These are phyloP conservation scores for Fusarium nematophilum DNA, from an alignment of 2,329 filamentous ascomycete species.

Conservation along the genomic window DNA sequence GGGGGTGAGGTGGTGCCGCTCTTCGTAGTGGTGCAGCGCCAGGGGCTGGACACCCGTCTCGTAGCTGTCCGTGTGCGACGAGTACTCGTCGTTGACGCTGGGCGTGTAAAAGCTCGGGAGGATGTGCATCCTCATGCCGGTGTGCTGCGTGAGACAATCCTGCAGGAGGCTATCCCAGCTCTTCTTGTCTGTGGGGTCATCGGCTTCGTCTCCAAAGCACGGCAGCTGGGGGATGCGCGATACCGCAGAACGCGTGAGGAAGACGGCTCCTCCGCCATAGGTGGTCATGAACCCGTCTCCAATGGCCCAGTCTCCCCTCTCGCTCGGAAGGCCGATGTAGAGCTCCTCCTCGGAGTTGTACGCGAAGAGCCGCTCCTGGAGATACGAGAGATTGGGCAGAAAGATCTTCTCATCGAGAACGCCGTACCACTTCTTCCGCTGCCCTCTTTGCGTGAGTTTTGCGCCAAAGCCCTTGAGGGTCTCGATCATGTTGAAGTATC, in stretches of 20 bases:
- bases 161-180: conserved; percentile 57
- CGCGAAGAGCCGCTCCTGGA: conserved; percentile 52
- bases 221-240: conserved; percentile 49
- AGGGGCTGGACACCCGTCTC: conserved; percentile 56
- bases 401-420: conserved; percentile 61
- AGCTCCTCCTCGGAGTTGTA: conserved; percentile 49
- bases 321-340: conserved; percentile 58
- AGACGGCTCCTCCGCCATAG: conserved; percentile 58
- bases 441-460: conserved; percentile 49
- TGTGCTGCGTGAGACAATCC: conserved; percentile 52
- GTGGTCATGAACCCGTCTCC: conserved; percentile 53
- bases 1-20: conserved; percentile 54
- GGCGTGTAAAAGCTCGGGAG: conserved; percentile 58
- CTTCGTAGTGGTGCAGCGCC: conserved; percentile 53
- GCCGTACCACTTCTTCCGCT: conserved; percentile 55
- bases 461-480: conserved; percentile 49
- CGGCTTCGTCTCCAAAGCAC: conserved; percentile 47
- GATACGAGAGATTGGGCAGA: conserved; percentile 55
- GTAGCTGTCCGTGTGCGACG: conserved; percentile 47
- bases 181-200: conserved; percentile 34
- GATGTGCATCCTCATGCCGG: conserved; percentile 53
- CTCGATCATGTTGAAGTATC: conserved; percentile 54
- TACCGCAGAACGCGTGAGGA: conserved; percentile 53
- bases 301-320: conserved; percentile 55
- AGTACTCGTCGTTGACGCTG: conserved; percentile 46